Evolutionary conservation across 768 basidiomycete species (phyloP).

Genomic region (Naganishia vishniacii): DNA sequence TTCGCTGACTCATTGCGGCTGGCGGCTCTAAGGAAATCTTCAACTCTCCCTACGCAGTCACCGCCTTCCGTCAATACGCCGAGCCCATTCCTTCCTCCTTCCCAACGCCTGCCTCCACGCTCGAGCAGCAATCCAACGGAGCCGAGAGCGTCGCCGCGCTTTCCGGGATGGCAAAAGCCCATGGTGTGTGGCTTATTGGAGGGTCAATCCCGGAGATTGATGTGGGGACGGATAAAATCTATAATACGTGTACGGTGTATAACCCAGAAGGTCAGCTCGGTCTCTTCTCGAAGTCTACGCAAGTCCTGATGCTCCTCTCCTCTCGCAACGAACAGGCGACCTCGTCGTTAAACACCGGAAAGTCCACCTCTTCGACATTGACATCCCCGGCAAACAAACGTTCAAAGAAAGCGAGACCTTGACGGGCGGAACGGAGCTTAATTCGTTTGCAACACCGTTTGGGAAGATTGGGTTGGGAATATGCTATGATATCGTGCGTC

Average conservation of each 20-base stretch:
- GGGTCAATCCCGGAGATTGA: slow-evolving; percentile 91
- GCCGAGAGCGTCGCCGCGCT: slow-evolving; percentile 71
- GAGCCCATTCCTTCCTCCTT: slow-evolving; percentile 22
- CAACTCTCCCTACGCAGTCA: slow-evolving; percentile 52
- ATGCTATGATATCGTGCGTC: slow-evolving; percentile 72
- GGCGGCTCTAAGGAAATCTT: slow-evolving; percentile 53
- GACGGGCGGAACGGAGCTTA: slow-evolving; percentile 66
- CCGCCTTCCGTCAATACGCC: slow-evolving; percentile 73
- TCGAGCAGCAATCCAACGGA: not conserved
- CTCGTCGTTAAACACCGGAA: slow-evolving; percentile 85
- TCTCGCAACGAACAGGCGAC: slow-evolving; percentile 56
- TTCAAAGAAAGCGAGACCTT: slow-evolving; percentile 77
- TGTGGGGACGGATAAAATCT: slow-evolving; percentile 58
- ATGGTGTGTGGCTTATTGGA: slow-evolving; percentile 83
- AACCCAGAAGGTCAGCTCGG: slow-evolving; percentile 53
- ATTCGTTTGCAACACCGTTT: slow-evolving; percentile 89
- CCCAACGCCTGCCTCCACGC: slow-evolving; percentile 1
- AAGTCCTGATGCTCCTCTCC: not conserved
- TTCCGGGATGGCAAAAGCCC: slow-evolving; percentile 70
- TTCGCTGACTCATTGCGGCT: too few relatives aligned
- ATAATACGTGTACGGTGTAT: slow-evolving; percentile 90
- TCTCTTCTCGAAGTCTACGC: slow-evolving; percentile 2
- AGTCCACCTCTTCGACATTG: slow-evolving; percentile 94
- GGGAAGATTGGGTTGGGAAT: slow-evolving; percentile 94
- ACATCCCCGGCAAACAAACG: slow-evolving; percentile 57